A percentile compares a stretch with the other conserved stretches of the same genome.
Conservation (phyloP, 1,139 yeast species). For the Scheffersomyces parashehatae region DNA sequence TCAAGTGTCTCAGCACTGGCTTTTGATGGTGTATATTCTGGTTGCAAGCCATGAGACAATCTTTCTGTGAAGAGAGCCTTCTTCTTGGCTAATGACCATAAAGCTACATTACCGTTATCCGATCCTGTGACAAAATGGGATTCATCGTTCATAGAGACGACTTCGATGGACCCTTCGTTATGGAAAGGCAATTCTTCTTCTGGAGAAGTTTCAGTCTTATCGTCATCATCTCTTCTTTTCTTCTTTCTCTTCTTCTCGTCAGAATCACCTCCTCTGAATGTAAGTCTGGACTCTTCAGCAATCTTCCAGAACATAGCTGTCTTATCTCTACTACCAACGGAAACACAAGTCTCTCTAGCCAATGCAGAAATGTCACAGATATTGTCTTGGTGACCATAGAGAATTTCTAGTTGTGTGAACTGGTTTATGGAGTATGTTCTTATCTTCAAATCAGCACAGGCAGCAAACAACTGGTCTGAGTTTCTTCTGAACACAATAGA, state of each 20-base stretch:
- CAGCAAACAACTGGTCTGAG: constrained; percentile 84
- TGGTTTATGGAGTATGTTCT: constrained; percentile 86
- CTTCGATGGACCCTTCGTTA: constrained; percentile 88
- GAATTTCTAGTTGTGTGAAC: constrained; percentile 81
- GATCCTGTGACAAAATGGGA: constrained; percentile 91
- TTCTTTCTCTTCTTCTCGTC: constrained; percentile 43
- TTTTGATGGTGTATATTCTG: constrained; percentile 42
- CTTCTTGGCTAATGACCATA: constrained; percentile 91
- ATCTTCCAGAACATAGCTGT: constrained; percentile 97
- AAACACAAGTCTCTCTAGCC: constrained; percentile 86
- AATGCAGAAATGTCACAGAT: constrained; percentile 81
- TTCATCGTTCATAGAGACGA: constrained; percentile 89
- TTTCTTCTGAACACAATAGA: constrained; percentile 76
- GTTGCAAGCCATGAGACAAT: constrained; percentile 76
- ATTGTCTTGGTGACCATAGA: constrained; percentile 94
- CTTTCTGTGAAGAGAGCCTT: constrained; percentile 74
- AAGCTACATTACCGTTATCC: constrained; percentile 83
- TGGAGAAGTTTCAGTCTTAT: constrained; percentile 9
- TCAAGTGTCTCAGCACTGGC: constrained; percentile 70
- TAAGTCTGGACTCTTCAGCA: constrained; percentile 88
- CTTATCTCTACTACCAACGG: constrained; percentile 93
- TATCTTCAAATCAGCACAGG: constrained; percentile 89
- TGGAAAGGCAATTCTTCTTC: constrained; percentile 39
- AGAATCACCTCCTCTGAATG: constrained; percentile 88
- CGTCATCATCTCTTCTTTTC: constrained; percentile 26